A percentile compares a stretch with the other conserved stretches of the same genome.
phyloP scores from a whole-genome alignment of 768 basidiomycete species.

The Mycena galericulata region DNA sequence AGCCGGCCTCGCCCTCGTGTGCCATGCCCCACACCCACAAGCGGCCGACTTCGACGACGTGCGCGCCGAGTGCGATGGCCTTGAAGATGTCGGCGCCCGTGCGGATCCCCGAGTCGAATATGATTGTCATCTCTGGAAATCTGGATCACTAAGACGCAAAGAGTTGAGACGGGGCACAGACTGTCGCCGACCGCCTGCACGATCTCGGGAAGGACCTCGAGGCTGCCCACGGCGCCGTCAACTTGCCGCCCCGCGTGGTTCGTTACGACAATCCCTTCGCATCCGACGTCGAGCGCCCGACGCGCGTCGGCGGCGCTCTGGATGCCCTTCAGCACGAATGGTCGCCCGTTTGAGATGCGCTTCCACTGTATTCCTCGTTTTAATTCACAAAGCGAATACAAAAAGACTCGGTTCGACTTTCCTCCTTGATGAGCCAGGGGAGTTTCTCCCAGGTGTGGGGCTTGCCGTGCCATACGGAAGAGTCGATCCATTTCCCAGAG shows the following conservation, averaged over 20 bases:
- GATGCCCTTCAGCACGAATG: slow-evolving; percentile 68
- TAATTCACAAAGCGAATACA: neutral
- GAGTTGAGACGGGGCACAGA: slow-evolving; percentile 37
- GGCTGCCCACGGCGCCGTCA: slow-evolving; percentile 65
- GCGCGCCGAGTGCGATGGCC: slow-evolving; percentile 66
- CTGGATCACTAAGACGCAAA: neutral
- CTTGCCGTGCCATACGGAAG: slow-evolving; percentile 62
- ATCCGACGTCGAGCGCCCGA: slow-evolving; percentile 59
- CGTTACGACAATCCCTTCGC: slow-evolving; percentile 67
- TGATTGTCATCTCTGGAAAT: slow-evolving; percentile 57
- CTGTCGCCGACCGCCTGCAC: slow-evolving; percentile 64
- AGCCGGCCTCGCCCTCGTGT: slow-evolving; percentile 63
- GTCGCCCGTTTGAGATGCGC: slow-evolving; percentile 58
- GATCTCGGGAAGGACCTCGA: slow-evolving; percentile 64
- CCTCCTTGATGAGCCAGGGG: slow-evolving; percentile 59
- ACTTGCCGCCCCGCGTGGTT: slow-evolving; percentile 70
- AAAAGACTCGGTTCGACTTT: slow-evolving; percentile 29
- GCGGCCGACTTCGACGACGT: slow-evolving; percentile 63
- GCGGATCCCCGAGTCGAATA: slow-evolving; percentile 67
- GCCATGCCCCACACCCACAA: slow-evolving; percentile 65
- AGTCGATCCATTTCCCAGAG: slow-evolving; percentile 62
- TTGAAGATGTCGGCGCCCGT: slow-evolving; percentile 67
- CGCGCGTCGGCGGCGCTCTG: slow-evolving; percentile 60
- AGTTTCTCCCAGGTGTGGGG: slow-evolving; percentile 66
- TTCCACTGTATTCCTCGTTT: slow-evolving; percentile 51